Conservation (phyloP, 192 early-diverging fungal genomes). For the Coemansia sp. region DNA sequence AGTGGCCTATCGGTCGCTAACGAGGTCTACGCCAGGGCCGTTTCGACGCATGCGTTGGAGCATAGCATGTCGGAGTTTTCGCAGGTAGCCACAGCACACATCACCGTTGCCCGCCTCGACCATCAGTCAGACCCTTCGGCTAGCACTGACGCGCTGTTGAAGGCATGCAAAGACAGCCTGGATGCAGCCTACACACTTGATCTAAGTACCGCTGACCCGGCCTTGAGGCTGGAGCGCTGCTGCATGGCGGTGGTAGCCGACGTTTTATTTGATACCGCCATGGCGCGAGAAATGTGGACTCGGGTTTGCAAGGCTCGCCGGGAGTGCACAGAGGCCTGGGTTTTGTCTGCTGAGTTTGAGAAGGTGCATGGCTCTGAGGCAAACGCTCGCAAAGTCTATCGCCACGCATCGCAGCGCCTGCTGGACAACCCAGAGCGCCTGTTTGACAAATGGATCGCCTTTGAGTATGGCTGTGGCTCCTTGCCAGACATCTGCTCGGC, state of each 20-base stretch:
- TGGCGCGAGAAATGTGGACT: conserved; percentile 32
- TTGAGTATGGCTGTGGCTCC: conserved; percentile 24
- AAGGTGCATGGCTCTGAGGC: conserved; percentile 11
- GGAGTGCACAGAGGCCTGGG: conserved; percentile 37
- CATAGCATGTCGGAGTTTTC: conserved; percentile 44
- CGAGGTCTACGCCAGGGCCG: conserved; percentile 12
- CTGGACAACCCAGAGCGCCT: conserved; percentile 40
- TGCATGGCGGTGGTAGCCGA: conserved; percentile 7
- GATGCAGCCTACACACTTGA: conserved; percentile 22
- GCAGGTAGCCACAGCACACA: conserved; percentile 9
- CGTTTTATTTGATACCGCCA: background rate
- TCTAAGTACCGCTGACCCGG: conserved; percentile 31
- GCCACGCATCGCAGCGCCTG: conserved; percentile 41
- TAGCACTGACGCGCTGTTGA: conserved; percentile 3
- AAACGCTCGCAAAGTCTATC: conserved; percentile 33
- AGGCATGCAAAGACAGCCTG: conserved; percentile 19
- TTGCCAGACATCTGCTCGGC: conserved; percentile 11
- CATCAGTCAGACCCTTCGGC: background rate
- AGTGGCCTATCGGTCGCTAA: conserved; percentile 15
- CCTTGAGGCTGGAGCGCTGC: conserved; percentile 31
- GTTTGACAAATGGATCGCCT: conserved; percentile 35
- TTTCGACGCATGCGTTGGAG: conserved; percentile 31
- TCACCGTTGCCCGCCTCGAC: conserved; percentile 12
- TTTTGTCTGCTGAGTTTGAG: conserved; percentile 44
- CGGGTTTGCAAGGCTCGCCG: conserved; percentile 35